Evolutionary conservation across 202 grass and related monocot genomes (phyloP).

Genomic region (Digitaria exilis): DNA sequence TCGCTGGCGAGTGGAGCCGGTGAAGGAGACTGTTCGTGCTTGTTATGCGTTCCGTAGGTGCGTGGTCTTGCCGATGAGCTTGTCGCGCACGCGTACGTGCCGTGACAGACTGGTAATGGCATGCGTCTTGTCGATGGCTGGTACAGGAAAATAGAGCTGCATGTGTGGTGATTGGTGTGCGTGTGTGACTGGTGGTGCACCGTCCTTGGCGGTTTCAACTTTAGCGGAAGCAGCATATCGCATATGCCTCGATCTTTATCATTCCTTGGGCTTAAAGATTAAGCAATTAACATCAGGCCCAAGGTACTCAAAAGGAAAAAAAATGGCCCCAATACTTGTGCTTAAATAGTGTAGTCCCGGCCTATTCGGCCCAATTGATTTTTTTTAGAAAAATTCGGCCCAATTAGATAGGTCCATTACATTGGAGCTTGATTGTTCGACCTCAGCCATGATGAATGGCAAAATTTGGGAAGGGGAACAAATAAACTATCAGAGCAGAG

Average conservation of each 20-base stretch:
- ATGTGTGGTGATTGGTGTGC: no score
- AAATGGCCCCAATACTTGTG: background rate
- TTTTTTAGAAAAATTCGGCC: no score
- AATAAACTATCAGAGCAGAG: background rate
- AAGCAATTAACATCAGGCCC: background rate
- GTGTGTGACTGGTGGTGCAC: background rate
- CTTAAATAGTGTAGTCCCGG: background rate
- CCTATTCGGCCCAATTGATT: no score
- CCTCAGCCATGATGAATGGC: background rate
- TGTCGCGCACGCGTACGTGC: conserved; percentile 18
- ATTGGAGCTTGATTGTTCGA: background rate
- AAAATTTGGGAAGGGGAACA: no score
- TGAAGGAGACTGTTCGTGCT: background rate
- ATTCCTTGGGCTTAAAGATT: background rate
- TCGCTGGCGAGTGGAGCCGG: background rate
- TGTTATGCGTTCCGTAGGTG: conserved; percentile 14
- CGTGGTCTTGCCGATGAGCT: conserved; percentile 1
- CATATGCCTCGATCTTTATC: no score
- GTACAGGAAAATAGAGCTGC: background rate
- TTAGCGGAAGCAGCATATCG: background rate
- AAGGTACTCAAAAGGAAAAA: background rate
- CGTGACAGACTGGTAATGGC: background rate
- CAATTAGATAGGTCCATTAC: background rate
- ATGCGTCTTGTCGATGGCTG: background rate
- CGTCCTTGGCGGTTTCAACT: background rate